Evolutionary conservation across 805 yeast genomes (phyloP), one percentile per base, ranked within the genome.

Genomic region (Wickerhamiella brachini): DNA sequence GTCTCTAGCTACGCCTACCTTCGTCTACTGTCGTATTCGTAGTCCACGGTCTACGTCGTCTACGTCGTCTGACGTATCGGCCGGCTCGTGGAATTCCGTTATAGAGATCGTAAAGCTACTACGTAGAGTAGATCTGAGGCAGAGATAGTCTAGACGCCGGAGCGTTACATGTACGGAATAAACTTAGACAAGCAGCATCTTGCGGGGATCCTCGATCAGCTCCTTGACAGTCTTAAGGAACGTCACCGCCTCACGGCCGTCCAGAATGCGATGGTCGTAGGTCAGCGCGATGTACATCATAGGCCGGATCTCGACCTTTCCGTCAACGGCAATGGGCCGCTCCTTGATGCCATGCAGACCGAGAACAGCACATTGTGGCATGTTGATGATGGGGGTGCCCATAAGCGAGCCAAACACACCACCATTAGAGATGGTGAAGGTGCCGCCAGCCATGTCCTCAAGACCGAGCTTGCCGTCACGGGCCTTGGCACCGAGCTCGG

Each of bases 221-320:
- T 93, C 98, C 78, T 93, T 93, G 58, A 93, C 82, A 37, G 95
- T 86, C 76, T 81, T 89, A 73, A 93, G 79, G 86, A 90, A 93
- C 54, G 90, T 85, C 56, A 93, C 98, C 52, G 97, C 97, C 75
- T 93, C 98, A 73, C 97, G 86, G 62, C 98, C 98, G 68, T 93
- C 98, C 67, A 93, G 76, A 67, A 93, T 81, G 76, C 98, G 84
- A 76, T 93, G 98, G 68, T 93, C 98, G 70, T 93, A 93, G 53
- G 98, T 90, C 70, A 93, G 82, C 50, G 98, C 98, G 64, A 93
- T 73, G 79, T 93, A 93, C 98, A 93, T 93, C 97, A 93, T 90
- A 68, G 98, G 98, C 77, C 97, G 85, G 45, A 90, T 78, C 60
- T 85, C 98, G 61, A 93, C 78, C 77, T 90, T 89, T 51, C 98